phyloP scores from a whole-genome alignment of 2,329 filamentous ascomycete genomes.

The Penicillium sp. region DNA sequence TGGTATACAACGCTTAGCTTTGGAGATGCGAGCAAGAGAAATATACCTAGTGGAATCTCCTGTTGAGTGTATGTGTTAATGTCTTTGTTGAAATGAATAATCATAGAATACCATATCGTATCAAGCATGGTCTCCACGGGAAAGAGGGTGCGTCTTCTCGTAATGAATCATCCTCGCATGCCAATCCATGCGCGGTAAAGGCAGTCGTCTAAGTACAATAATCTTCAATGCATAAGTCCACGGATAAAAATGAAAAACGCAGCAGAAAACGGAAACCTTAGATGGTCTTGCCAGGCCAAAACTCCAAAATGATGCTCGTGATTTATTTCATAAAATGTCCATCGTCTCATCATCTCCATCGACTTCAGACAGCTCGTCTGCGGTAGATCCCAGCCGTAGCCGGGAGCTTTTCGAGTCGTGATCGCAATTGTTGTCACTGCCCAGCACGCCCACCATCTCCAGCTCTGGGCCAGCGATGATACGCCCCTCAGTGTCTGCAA shows the following conservation, averaged over 20 bases:
- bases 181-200: neutral
- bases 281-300: conserved; percentile 8
- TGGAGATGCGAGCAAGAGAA: too few relatives aligned
- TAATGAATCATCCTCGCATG: neutral
- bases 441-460: conserved; percentile 53
- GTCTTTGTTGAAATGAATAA: too few relatives aligned
- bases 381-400: conserved; percentile 22
- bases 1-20: too few relatives aligned
- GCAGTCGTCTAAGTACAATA: neutral
- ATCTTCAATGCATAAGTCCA: neutral
- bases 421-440: conserved; percentile 43
- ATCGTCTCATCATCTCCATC: conserved; percentile 47
- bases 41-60: too few relatives aligned
- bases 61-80: too few relatives aligned
- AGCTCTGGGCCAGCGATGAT: conserved; percentile 84
- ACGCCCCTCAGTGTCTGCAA: conserved; percentile 87
- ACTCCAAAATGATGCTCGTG: conserved; percentile 17
- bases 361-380: conserved; percentile 37
- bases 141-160: too few relatives aligned
- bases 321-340: conserved; percentile 37
- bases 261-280: neutral
- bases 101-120: too few relatives aligned
- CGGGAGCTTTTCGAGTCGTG: conserved; percentile 29
- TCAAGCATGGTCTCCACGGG: too few relatives aligned
- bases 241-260: neutral